Percentiles rank a stretch among this genome's conserved stretches.
Evolutionary conservation across 75 land plant species (phyloP).

Genomic region (Isoetes taiwanensis): DNA sequence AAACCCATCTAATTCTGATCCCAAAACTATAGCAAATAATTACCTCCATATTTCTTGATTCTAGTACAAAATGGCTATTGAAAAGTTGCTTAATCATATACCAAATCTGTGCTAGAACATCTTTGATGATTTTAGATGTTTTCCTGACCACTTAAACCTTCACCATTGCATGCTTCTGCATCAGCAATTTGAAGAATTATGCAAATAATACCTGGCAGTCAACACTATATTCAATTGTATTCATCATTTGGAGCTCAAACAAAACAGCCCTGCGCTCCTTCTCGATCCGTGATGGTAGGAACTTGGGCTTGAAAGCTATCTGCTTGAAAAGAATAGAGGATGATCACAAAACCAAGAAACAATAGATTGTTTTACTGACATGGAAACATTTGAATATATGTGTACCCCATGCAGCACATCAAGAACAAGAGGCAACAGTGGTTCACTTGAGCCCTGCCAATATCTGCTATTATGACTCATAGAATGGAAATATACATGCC

Average conservation of each 20-base stretch:
- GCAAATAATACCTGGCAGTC: conserved; percentile 75
- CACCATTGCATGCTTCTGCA: too few relatives aligned
- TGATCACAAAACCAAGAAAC: not conserved
- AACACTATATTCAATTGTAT: conserved; percentile 94
- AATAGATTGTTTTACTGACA: not conserved
- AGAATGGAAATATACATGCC: too few relatives aligned
- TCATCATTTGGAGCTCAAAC: conserved; percentile 99
- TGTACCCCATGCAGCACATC: conserved; percentile 87
- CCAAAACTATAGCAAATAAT: too few relatives aligned
- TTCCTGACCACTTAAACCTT: too few relatives aligned
- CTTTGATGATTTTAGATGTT: too few relatives aligned
- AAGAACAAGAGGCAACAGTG: conserved; percentile 72
- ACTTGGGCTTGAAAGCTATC: conserved; percentile 97
- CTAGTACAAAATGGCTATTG: too few relatives aligned
- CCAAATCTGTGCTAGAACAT: too few relatives aligned
- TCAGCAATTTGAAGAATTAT: not conserved
- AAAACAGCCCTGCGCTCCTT: conserved; percentile 90
- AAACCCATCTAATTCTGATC: too few relatives aligned
- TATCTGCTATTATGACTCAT: too few relatives aligned
- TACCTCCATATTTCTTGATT: too few relatives aligned
- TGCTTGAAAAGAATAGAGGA: conserved; percentile 13
- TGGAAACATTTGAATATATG: not conserved
- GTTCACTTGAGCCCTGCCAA: conserved; percentile 72
- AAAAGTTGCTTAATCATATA: too few relatives aligned
- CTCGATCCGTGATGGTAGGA: conserved; percentile 88